These are phyloP conservation scores for Gossypium ekmanianum DNA, from an alignment of 345 rosid species.

Conservation along the genomic window DNA sequence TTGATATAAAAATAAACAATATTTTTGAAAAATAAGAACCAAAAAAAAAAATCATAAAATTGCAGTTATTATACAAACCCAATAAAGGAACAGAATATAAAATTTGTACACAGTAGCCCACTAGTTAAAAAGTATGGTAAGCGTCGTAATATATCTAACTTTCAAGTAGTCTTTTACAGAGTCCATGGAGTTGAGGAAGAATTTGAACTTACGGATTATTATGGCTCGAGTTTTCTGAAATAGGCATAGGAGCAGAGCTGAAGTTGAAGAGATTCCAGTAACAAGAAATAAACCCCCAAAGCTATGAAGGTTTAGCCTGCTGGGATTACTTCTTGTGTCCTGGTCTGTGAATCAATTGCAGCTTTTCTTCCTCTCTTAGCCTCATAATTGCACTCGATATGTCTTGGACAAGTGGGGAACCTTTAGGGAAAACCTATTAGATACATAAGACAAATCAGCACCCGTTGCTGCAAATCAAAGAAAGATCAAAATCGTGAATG, in stretches of 20 bases:
- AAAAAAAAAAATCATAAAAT: too few species aligned
- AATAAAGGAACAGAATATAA: too few species aligned
- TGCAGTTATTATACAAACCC: too few species aligned
- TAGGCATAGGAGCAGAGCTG: background rate
- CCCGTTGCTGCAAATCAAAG: background rate
- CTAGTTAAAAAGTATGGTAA: too few species aligned
- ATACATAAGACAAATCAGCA: background rate
- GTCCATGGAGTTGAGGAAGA: background rate
- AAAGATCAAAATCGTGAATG: background rate
- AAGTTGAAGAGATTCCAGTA: background rate
- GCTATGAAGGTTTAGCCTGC: constrained; percentile 3
- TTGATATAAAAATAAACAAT: too few species aligned
- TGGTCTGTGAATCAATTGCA: background rate
- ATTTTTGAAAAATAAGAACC: too few species aligned
- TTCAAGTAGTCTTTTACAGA: background rate
- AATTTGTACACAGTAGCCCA: background rate
- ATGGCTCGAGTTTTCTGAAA: background rate
- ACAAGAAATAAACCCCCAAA: constrained; percentile 15
- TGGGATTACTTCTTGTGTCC: background rate
- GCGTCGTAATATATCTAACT: too few species aligned
- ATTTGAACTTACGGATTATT: background rate
- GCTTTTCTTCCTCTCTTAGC: constrained; percentile 1
- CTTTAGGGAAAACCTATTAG: constrained; percentile 13
- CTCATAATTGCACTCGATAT: constrained; percentile 12
- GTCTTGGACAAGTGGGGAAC: constrained; percentile 10